Evolutionary conservation across 2,329 filamentous ascomycete genomes (phyloP), one percentile per base, ranked within the genome.

Genomic region (Curvularia eragrostidis): DNA sequence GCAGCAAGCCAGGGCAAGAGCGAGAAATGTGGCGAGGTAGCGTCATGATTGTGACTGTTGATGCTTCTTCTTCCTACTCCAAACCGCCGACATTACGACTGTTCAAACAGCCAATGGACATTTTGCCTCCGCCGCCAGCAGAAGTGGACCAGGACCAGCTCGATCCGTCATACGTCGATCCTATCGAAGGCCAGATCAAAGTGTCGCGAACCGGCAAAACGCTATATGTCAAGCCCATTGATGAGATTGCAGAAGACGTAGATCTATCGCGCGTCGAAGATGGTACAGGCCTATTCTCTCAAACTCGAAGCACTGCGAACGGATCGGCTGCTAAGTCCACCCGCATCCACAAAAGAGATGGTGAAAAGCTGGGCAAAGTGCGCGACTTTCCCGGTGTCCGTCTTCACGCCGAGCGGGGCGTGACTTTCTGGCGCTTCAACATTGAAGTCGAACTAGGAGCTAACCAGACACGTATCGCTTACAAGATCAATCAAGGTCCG

Each of bases 401-500:
- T 21, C 84, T 99, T 12, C 93, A 97, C 70, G 84, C 87, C 1
- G 95, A 97, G 73, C 85, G 90, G 58, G 94, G 94, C 41, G 88
- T 90, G 60, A 99, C 95, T 0, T 99, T 99, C 78, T 99, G 95
- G 95, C 87, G 93, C 41, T 99, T 98, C 83, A 97, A 93, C 72
- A 84, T 99, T 48, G 94, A 98, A 75, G 85, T 99, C 49, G 94
- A 99, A 77, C 85, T 99, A 15, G 84, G 85, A 3, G 83, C 87
- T 19, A 84, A 83, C 57, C 91, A 98, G 77, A 87, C 93, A 68
- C 89, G 94, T 38, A 90, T 99, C 63, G 94, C 93, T 0, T 99
- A 99, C 77, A 91, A 93, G 52, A 96, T 99, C 80, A 99, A 99
- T 72, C 85, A 89, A 46, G 94, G 95, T 0, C 93, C 94, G 5